These are phyloP conservation scores for Mortierella sp. DNA, from an alignment of 371 early-diverging fungal species.

Conservation along the genomic window DNA sequence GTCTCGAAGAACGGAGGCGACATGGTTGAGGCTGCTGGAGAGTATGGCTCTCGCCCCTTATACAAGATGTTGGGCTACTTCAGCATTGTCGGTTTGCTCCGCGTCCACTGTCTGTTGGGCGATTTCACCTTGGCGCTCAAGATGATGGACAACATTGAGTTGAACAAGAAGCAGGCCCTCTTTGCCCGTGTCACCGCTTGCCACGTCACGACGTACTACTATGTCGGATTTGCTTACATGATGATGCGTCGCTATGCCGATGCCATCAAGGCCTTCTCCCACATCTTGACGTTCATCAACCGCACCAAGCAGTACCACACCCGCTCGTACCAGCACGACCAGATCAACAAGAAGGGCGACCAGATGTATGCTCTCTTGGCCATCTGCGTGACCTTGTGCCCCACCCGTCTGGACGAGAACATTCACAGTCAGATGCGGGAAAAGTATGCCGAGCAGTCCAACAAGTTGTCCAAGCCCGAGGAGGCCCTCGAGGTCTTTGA, in stretches of 20 bases:
- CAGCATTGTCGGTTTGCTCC: slow-evolving; percentile 91
- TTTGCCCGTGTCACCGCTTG: slow-evolving; percentile 95
- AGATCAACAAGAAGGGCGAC: slow-evolving; percentile 92
- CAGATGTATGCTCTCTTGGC: slow-evolving; percentile 95
- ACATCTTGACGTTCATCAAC: slow-evolving; percentile 90
- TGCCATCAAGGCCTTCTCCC: slow-evolving; percentile 93
- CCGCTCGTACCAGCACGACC: slow-evolving; percentile 92
- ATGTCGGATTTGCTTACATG: slow-evolving; percentile 96
- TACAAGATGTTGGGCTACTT: slow-evolving; percentile 98
- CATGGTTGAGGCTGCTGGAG: slow-evolving; percentile 84
- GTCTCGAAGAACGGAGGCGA: slow-evolving; percentile 92
- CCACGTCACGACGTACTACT: slow-evolving; percentile 96
- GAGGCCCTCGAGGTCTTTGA: slow-evolving; percentile 85
- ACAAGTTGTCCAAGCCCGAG: slow-evolving; percentile 82
- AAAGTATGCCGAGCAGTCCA: slow-evolving; percentile 92
- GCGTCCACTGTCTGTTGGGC: slow-evolving; percentile 95
- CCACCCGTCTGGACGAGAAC: slow-evolving; percentile 94
- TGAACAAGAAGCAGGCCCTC: slow-evolving; percentile 89
- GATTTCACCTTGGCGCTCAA: slow-evolving; percentile 95
- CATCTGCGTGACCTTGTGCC: slow-evolving; percentile 91
- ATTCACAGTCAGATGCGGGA: slow-evolving; percentile 90
- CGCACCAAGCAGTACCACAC: slow-evolving; percentile 95
- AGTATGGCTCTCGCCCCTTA: slow-evolving; percentile 82
- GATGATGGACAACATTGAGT: slow-evolving; percentile 95
- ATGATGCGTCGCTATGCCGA: slow-evolving; percentile 98